These are phyloP conservation scores for Chaetomium olivaceum DNA, from an alignment of 2,329 filamentous ascomycete genomes.

Conservation along the genomic window DNA sequence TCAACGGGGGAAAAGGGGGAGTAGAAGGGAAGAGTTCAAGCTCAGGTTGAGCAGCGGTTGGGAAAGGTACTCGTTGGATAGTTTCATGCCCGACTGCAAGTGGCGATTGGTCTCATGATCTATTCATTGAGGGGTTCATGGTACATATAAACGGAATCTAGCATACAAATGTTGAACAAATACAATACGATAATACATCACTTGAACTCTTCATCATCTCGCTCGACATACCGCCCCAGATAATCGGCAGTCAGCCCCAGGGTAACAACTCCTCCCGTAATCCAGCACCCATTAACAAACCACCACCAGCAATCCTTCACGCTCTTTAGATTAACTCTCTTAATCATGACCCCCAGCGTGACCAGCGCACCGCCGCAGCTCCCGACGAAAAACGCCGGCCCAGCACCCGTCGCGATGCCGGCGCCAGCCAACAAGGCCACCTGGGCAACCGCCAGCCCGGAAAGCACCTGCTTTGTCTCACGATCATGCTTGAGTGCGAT, in stretches of 20 bases:
- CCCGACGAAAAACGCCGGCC: slow-evolving; percentile 66
- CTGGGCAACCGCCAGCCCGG: slow-evolving; percentile 68
- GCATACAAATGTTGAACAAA: slow-evolving; percentile 11
- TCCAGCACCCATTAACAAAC: slow-evolving; percentile 71
- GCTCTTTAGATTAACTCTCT: slow-evolving; percentile 63
- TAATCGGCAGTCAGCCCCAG: slow-evolving; percentile 62
- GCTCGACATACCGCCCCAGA: slow-evolving; percentile 48
- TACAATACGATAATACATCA: slow-evolving; percentile 12
- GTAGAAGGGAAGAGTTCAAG: too few relatives aligned
- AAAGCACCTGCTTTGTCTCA: slow-evolving; percentile 74
- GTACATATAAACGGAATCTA: slow-evolving; percentile 15
- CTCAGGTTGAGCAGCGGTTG: too few relatives aligned
- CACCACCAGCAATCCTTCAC: slow-evolving; percentile 74
- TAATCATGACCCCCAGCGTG: slow-evolving; percentile 67
- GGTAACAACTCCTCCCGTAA: slow-evolving; percentile 65
- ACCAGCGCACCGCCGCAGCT: slow-evolving; percentile 65
- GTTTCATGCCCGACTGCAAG: too few relatives aligned
- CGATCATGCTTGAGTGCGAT: slow-evolving; percentile 78
- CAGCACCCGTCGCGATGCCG: slow-evolving; percentile 66
- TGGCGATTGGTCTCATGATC: too few relatives aligned
- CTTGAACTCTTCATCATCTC: slow-evolving; percentile 25
- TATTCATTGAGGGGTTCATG: slow-evolving; percentile 6
- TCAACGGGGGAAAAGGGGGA: background rate
- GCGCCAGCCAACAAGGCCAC: slow-evolving; percentile 69
- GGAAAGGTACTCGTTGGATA: too few relatives aligned